Evolutionary conservation across 805 yeast species (phyloP).

Genomic region (Blastobotrys mokoenaii): DNA sequence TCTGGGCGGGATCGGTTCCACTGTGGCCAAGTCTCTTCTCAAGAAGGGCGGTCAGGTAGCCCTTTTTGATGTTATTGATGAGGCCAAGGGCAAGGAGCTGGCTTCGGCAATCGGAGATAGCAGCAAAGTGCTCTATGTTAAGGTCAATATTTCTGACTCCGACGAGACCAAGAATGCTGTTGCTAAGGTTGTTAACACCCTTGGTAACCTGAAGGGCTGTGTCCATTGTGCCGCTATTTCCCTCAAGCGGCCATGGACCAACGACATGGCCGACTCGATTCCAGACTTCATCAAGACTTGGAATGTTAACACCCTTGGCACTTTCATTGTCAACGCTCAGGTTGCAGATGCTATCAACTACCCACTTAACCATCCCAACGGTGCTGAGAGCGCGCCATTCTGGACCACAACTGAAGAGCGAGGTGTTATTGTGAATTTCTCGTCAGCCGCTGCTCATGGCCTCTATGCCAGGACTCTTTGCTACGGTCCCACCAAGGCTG

Average conservation of each 20-base stretch:
- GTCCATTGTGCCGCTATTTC: slow-evolving; percentile 16
- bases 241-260: slow-evolving; percentile 13
- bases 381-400: slow-evolving; percentile 3
- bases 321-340: slow-evolving; percentile 16
- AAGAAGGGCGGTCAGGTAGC: slow-evolving; percentile 14
- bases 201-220: slow-evolving; percentile 14
- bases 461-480: slow-evolving; percentile 15
- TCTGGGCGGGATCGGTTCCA: slow-evolving; percentile 17
- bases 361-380: slow-evolving; percentile 5
- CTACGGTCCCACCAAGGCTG: slow-evolving; percentile 15
- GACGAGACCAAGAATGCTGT: slow-evolving; percentile 13
- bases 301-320: slow-evolving; percentile 16
- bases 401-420: slow-evolving; percentile 7
- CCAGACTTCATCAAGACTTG: slow-evolving; percentile 14
- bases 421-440: slow-evolving; percentile 5
- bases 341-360: slow-evolving; percentile 17
- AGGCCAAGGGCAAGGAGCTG: slow-evolving; percentile 5
- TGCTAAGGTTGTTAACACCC: slow-evolving; percentile 9
- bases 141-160: slow-evolving; percentile 14
- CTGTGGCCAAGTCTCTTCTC: slow-evolving; percentile 10
- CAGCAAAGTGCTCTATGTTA: slow-evolving; percentile 6
- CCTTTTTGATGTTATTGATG: slow-evolving; percentile 13
- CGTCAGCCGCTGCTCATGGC: slow-evolving; percentile 13
- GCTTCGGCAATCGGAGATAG: not conserved
- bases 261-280: slow-evolving; percentile 17